phyloP scores from a whole-genome alignment of 2,329 filamentous ascomycete species.

The Didymella pomorum region DNA sequence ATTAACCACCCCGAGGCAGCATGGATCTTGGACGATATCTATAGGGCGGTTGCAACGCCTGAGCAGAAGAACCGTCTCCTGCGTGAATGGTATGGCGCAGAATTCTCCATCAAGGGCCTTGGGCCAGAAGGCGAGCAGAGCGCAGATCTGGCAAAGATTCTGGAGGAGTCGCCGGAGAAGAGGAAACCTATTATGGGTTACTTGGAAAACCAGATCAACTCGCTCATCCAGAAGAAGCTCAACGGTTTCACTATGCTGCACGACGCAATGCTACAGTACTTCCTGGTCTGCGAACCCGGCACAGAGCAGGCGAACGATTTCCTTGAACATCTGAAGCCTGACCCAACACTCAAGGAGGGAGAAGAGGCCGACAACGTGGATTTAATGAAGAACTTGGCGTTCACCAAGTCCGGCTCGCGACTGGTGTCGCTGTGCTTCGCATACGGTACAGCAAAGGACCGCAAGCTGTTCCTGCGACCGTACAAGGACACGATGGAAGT shows the following conservation, averaged over 20 bases:
- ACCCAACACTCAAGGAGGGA: constrained; percentile 75
- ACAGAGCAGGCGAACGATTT: constrained; percentile 87
- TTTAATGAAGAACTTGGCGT: constrained; percentile 92
- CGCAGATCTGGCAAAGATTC: constrained; percentile 76
- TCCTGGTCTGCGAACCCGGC: constrained; percentile 77
- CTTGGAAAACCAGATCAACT: constrained; percentile 86
- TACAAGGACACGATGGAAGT: constrained; percentile 90
- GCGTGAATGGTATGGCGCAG: constrained; percentile 94
- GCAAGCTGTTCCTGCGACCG: constrained; percentile 84
- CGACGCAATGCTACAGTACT: constrained; percentile 98
- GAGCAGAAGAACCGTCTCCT: constrained; percentile 86
- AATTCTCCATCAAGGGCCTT: constrained; percentile 81
- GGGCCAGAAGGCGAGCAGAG: constrained; percentile 57
- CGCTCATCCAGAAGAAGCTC: constrained; percentile 93
- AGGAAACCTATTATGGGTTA: constrained; percentile 85
- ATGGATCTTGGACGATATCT: constrained; percentile 98
- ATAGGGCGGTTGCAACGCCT: constrained; percentile 84
- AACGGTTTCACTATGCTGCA: constrained; percentile 98
- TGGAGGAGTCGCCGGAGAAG: constrained; percentile 83
- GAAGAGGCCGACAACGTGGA: constrained; percentile 61
- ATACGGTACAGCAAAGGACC: constrained; percentile 87
- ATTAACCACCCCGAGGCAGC: constrained; percentile 96
- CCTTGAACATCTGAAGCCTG: constrained; percentile 87
- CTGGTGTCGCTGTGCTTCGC: constrained; percentile 84
- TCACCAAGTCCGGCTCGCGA: constrained; percentile 86